Evolutionary conservation across 306 rosid genomes (phyloP).

Genomic region (Medicago arabica): DNA sequence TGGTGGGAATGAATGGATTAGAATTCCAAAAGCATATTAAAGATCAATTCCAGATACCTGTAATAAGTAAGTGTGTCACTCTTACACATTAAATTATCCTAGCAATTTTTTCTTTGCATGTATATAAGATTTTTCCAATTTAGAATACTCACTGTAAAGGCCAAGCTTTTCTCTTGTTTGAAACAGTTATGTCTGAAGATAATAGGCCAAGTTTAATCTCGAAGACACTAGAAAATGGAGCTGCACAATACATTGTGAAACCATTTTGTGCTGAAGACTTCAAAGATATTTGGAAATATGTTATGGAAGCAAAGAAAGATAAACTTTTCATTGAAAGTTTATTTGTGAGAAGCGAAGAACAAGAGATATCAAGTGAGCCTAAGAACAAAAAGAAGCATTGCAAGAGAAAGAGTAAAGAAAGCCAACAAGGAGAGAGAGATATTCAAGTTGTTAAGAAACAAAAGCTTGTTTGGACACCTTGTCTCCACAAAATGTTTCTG

Average conservation of each 20-base stretch:
- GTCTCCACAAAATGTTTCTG: slow-evolving; percentile 71
- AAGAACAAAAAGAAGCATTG: slow-evolving; percentile 46
- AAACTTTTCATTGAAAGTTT: slow-evolving; percentile 32
- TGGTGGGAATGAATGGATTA: not conserved
- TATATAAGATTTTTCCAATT: no score
- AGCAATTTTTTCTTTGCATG: not conserved
- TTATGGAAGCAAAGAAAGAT: slow-evolving; percentile 41
- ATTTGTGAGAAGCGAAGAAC: not conserved
- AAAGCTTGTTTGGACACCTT: slow-evolving; percentile 68
- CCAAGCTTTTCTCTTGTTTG: not conserved
- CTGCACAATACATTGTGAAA: slow-evolving; percentile 51
- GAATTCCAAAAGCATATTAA: not conserved
- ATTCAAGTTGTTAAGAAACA: slow-evolving; percentile 46
- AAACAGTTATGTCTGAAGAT: slow-evolving; percentile 75
- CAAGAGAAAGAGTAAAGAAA: slow-evolving; percentile 40
- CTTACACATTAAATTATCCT: no score
- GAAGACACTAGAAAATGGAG: slow-evolving; percentile 50
- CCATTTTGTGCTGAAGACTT: slow-evolving; percentile 62
- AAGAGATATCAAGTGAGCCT: slow-evolving; percentile 45
- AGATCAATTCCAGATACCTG: not conserved
- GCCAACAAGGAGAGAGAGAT: not conserved
- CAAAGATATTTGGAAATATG: slow-evolving; percentile 57
- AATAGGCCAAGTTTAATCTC: slow-evolving; percentile 50
- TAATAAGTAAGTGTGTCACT: not conserved
- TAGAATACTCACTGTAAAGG: no score